These are phyloP conservation scores for Mucor mucedo DNA, from an alignment of 371 early-diverging fungal species.

Conservation along the genomic window DNA sequence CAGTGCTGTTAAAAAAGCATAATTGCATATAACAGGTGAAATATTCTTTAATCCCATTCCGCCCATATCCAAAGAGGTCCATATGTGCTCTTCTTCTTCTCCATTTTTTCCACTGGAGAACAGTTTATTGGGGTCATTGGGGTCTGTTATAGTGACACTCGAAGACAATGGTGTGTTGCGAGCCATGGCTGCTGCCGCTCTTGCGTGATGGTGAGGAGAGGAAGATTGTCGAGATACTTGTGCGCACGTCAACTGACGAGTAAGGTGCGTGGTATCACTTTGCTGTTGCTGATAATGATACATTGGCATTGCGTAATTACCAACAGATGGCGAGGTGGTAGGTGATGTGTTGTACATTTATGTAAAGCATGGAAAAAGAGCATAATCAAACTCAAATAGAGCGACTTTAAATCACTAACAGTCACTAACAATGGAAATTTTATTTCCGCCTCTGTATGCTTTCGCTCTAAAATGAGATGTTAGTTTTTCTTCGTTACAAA, in stretches of 20 bases:
- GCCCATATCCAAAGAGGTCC: conserved; percentile 90
- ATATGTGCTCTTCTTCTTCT: conserved; percentile 41
- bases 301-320: conserved; percentile 17
- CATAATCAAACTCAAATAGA: background rate
- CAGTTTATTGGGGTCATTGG: conserved; percentile 62
- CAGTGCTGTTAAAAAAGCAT: conserved; percentile 85
- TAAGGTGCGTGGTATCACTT: conserved; percentile 54
- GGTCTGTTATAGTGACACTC: conserved; percentile 67
- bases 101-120: conserved; percentile 19
- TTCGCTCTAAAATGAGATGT: too few relatives aligned
- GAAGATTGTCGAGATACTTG: conserved; percentile 78
- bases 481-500: too few relatives aligned
- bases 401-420: too few relatives aligned
- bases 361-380: background rate
- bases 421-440: too few relatives aligned
- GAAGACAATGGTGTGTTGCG: conserved; percentile 52
- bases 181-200: conserved; percentile 76
- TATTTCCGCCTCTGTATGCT: too few relatives aligned
- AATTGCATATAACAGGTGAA: conserved; percentile 73
- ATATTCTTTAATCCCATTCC: conserved; percentile 91
- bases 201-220: conserved; percentile 89
- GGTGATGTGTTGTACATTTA: conserved; percentile 18
- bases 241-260: conserved; percentile 75
- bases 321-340: conserved; percentile 28
- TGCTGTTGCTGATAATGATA: conserved; percentile 12